Base-by-base conservation (phyloP, 345 rosid species). In the Euphorbia tirucalli region DNA sequence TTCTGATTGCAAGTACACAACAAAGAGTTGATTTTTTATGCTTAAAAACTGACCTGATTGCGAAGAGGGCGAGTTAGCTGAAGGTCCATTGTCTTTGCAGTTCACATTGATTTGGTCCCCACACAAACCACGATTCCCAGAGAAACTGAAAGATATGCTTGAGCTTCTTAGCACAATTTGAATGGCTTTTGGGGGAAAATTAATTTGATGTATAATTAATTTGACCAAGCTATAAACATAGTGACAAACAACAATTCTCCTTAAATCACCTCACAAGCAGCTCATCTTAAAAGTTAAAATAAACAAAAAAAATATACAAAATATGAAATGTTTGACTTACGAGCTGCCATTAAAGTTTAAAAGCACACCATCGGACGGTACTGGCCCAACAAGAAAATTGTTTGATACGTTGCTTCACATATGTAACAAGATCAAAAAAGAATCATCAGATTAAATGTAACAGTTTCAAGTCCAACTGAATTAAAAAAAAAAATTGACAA, bases 371-470 rank as follows among this genome's bases (percentile, higher is more conserved):
- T 87, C 86, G 25, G 89, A 84, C 74, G 99, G 99, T 80, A 95
- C 89, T 66, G 85, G 75, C 50, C 99, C 99, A 41, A 21, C 79
- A 70, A 95, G 89, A 78, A 95, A 92, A 84, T 95, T 95, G 83
- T 90, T 86, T 16, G 99, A 89, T 67, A 92, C 88, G 35, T 95
- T 91, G 79, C 99, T 95, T 86, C 77, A 81, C 58, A 71, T 70
- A 71, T 75, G 72, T 64, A 82, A 71, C 25, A 85, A 68, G 71
- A 72, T 74, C 60, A 50, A 55, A 39, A 24, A 2, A 56, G 9
- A 8, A 10, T 7, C 54, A 67, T 69, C 65, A 75, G 63, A 41
- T 58, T 28, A 32, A 22, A 32, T 19, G 5, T 55, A 25, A 37
- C 63, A 39, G 39, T 54, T 61, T 19, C 64, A 67, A 28, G 31